These are phyloP conservation scores for Talaromyces amestolkiae DNA, from an alignment of 2,329 filamentous ascomycete genomes.

Conservation along the genomic window DNA sequence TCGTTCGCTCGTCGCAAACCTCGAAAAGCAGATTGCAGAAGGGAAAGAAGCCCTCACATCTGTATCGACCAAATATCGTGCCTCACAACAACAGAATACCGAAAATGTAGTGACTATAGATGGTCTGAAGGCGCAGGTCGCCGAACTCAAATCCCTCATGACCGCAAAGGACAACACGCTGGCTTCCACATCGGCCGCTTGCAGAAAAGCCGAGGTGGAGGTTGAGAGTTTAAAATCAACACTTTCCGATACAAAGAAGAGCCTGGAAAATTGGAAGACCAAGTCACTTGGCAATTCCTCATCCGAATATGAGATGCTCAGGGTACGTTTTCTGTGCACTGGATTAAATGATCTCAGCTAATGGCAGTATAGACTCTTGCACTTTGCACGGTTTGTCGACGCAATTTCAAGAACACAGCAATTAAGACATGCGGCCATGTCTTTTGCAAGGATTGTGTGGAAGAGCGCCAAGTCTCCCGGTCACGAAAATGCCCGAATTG, in stretches of 20 bases:
- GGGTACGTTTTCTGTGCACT: constrained; percentile 60
- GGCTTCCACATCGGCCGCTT: constrained; percentile 61
- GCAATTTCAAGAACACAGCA: constrained; percentile 89
- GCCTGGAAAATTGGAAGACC: constrained; percentile 79
- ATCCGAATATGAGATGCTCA: constrained; percentile 78
- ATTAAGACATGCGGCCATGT: constrained; percentile 93
- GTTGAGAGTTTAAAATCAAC: constrained; percentile 75
- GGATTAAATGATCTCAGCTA: neutral
- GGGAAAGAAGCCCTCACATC: constrained; percentile 74
- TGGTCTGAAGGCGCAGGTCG: constrained; percentile 69
- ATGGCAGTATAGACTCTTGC: constrained; percentile 60
- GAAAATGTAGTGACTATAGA: constrained; percentile 71
- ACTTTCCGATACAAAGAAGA: constrained; percentile 75
- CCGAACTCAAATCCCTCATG: constrained; percentile 71
- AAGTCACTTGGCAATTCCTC: constrained; percentile 79
- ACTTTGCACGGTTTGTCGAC: constrained; percentile 88
- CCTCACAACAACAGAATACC: constrained; percentile 67
- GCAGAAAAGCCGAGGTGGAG: constrained; percentile 65
- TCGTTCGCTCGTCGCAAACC: constrained; percentile 70
- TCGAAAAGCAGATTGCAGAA: constrained; percentile 89
- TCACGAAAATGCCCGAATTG: constrained; percentile 95
- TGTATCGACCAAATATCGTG: constrained; percentile 69
- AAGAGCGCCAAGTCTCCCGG: constrained; percentile 82
- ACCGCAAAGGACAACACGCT: constrained; percentile 71
- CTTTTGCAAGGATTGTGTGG: constrained; percentile 87